phyloP scores from a whole-genome alignment of 768 basidiomycete species.

The Grammothele lineata region DNA sequence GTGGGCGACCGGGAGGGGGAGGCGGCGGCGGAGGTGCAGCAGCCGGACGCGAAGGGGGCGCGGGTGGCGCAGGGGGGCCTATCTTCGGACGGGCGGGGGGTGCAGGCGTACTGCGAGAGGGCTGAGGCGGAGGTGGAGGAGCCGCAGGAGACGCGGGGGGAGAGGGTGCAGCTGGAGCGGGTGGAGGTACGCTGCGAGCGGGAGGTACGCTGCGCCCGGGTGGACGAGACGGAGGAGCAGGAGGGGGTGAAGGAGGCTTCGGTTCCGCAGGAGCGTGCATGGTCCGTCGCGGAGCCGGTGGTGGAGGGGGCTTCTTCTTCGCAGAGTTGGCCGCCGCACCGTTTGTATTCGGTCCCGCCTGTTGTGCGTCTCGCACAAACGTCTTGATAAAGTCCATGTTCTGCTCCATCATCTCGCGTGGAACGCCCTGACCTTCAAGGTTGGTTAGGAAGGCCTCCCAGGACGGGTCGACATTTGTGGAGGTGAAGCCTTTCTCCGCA shows the following conservation, averaged over 20 bases:
- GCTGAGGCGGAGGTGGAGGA: slow-evolving; percentile 27
- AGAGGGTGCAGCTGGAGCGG: slow-evolving; percentile 27
- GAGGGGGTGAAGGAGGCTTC: slow-evolving; percentile 47
- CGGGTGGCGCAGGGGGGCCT: slow-evolving; percentile 31
- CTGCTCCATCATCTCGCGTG: slow-evolving; percentile 60
- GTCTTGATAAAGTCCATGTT: slow-evolving; percentile 89
- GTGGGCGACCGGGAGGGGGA: slow-evolving; percentile 28
- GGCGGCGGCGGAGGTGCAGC: slow-evolving; percentile 33
- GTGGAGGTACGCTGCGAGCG: slow-evolving; percentile 26
- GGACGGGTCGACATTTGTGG: slow-evolving; percentile 82
- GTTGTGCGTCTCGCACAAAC: slow-evolving; percentile 58
- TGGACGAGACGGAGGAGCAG: slow-evolving; percentile 39
- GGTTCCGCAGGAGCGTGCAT: slow-evolving; percentile 13
- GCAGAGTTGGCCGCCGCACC: slow-evolving; percentile 21
- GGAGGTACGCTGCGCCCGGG: slow-evolving; percentile 30
- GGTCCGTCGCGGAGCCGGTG: slow-evolving; percentile 34
- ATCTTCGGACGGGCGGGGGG: slow-evolving; percentile 30
- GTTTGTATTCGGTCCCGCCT: slow-evolving; percentile 11
- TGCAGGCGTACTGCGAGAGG: slow-evolving; percentile 31
- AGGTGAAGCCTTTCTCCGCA: slow-evolving; percentile 79
- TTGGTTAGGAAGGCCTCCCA: slow-evolving; percentile 74
- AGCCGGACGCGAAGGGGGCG: slow-evolving; percentile 24
- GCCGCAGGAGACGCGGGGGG: slow-evolving; percentile 15
- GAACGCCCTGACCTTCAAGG: slow-evolving; percentile 63
- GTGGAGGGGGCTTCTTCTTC: slow-evolving; percentile 32